Percentiles rank a stretch among this genome's conserved stretches.
Evolutionary conservation across 805 yeast species (phyloP).

Genomic region (Candida andamanensis): DNA sequence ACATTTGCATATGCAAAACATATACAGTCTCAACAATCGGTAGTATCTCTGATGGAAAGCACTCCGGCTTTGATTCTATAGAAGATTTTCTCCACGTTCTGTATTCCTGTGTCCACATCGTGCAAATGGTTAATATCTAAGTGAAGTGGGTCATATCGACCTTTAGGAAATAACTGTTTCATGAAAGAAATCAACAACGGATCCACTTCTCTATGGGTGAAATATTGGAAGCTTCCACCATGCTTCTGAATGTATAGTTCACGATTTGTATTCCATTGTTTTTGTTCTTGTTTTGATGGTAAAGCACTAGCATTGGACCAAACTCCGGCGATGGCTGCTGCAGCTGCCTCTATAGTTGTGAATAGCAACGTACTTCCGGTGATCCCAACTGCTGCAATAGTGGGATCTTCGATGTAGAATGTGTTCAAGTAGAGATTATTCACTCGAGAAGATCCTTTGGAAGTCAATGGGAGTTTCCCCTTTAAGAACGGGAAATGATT

Average conservation of each 20-base stretch:
- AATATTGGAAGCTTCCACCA: constrained; percentile 30
- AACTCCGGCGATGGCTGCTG: constrained; percentile 55
- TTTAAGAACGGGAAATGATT: constrained; percentile 39
- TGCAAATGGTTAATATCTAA: constrained; percentile 18
- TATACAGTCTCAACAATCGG: no score
- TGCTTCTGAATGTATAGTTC: constrained; percentile 7
- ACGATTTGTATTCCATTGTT: constrained; percentile 25
- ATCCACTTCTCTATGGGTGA: constrained; percentile 20
- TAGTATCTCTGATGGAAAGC: constrained; percentile 18
- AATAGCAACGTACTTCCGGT: constrained; percentile 42
- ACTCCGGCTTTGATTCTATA: constrained; percentile 18
- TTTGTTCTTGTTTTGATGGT: constrained; percentile 39
- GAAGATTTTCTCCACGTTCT: constrained; percentile 17
- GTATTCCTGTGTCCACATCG: constrained; percentile 19
- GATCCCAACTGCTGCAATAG: constrained; percentile 37
- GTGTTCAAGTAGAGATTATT: constrained; percentile 34
- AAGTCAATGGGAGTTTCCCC: background rate
- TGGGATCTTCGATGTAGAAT: constrained; percentile 39
- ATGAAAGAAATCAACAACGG: constrained; percentile 24
- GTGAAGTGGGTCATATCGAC: constrained; percentile 26
- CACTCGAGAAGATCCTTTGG: constrained; percentile 17
- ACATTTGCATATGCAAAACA: no score
- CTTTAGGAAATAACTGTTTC: constrained; percentile 19
- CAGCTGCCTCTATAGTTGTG: constrained; percentile 46
- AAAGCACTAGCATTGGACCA: constrained; percentile 39